Conservation (phyloP, 495 filamentous ascomycete species). For the Aspergillus avenaceus region DNA sequence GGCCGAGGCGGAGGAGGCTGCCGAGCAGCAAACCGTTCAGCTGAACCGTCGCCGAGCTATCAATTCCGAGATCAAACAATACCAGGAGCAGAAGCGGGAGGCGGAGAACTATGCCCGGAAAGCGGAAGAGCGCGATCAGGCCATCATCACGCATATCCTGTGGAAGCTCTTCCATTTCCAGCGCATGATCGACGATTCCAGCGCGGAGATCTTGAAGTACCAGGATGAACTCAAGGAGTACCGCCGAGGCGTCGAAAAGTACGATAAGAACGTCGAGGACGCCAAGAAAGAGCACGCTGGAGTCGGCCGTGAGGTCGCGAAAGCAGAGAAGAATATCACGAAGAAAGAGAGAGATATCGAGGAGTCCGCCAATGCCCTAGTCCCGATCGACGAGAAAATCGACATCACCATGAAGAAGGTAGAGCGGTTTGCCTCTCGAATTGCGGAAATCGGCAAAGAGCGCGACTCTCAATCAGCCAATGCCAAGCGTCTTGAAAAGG, state of each 20-base stretch:
- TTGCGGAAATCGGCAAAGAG: constrained; percentile 70
- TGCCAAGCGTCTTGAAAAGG: constrained; percentile 69
- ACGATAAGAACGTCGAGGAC: constrained; percentile 74
- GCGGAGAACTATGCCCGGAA: constrained; percentile 88
- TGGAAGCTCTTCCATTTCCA: constrained; percentile 99
- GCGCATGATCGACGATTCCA: constrained; percentile 84
- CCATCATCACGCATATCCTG: constrained; percentile 88
- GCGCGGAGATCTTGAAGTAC: constrained; percentile 84
- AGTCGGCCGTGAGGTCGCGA: constrained; percentile 72
- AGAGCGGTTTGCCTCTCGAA: constrained; percentile 58
- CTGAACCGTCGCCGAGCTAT: constrained; percentile 86
- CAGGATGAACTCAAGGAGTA: constrained; percentile 96
- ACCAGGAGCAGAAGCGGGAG: constrained; percentile 94
- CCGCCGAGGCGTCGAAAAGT: constrained; percentile 80
- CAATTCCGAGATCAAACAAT: constrained; percentile 97
- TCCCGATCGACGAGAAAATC: constrained; percentile 91
- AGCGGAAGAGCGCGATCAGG: constrained; percentile 83
- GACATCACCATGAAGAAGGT: constrained; percentile 71
- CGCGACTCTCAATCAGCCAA: constrained; percentile 61
- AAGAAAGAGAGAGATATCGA: constrained; percentile 86
- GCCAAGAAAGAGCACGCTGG: constrained; percentile 83
- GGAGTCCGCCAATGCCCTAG: constrained; percentile 74
- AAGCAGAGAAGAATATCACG: constrained; percentile 77
- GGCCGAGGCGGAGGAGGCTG: constrained; percentile 76
- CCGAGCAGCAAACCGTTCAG: constrained; percentile 82